Evolutionary conservation across 2,329 filamentous ascomycete genomes (phyloP).

Genomic region (Cladorrhinum sp.): DNA sequence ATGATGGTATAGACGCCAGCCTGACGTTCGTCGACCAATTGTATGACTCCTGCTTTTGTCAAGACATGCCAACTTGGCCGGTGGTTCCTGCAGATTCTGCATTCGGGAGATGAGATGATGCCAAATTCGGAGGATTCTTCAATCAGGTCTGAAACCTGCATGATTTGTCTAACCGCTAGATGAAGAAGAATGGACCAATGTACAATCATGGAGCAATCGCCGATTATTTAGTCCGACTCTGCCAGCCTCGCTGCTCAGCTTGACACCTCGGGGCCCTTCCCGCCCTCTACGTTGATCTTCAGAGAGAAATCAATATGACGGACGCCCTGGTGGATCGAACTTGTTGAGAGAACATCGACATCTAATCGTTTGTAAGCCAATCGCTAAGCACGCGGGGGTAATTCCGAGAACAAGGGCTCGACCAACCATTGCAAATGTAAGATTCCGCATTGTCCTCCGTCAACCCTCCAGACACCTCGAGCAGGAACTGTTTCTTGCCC

Average conservation of each 20-base stretch:
- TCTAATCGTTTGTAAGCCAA: conserved; percentile 48
- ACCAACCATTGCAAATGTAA: conserved; percentile 78
- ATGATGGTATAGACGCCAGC: too few species aligned
- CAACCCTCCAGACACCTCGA: conserved; percentile 91
- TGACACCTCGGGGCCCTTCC: conserved; percentile 21
- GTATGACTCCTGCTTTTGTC: too few species aligned
- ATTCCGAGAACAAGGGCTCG: too few species aligned
- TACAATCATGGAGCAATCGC: not conserved
- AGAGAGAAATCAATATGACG: conserved; percentile 93
- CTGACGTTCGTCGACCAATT: too few species aligned
- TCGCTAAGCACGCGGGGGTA: not conserved
- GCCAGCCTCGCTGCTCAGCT: conserved; percentile 13
- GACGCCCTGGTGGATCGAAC: conserved; percentile 93
- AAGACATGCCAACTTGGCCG: not conserved
- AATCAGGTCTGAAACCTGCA: not conserved
- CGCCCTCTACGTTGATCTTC: conserved; percentile 63
- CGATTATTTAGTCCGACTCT: not conserved
- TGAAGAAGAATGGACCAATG: not conserved
- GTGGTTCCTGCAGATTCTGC: not conserved
- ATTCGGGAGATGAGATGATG: not conserved
- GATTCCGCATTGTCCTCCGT: conserved; percentile 77
- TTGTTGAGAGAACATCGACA: conserved; percentile 93
- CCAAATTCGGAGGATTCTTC: not conserved
- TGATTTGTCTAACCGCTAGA: conserved; percentile 7
- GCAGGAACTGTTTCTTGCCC: conserved; percentile 68